These are phyloP conservation scores for Trichosporon sp. DNA, from an alignment of 1,284 basidiomycete genomes.

Conservation along the genomic window DNA sequence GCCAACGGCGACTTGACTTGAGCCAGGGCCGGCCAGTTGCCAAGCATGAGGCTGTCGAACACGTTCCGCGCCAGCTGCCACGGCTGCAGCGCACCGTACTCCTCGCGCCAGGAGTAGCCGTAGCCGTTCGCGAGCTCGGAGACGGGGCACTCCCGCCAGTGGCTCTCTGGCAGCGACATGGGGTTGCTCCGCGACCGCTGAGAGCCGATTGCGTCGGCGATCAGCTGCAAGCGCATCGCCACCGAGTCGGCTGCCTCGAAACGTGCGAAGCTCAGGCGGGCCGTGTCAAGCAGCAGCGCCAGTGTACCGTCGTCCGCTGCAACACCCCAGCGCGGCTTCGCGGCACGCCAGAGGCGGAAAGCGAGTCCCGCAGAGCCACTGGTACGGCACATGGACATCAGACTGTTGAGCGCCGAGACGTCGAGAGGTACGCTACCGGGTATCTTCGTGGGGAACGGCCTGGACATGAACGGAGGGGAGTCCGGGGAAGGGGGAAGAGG, in stretches of 20 bases:
- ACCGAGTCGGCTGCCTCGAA: constrained; percentile 18
- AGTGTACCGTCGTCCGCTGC: constrained; percentile 32
- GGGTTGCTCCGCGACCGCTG: not conserved
- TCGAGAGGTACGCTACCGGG: constrained; percentile 26
- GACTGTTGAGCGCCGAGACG: constrained; percentile 30
- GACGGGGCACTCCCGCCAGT: not conserved
- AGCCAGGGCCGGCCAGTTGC: constrained; percentile 38
- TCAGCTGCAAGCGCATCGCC: constrained; percentile 22
- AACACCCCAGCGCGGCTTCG: constrained; percentile 38
- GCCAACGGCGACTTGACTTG: constrained; percentile 31
- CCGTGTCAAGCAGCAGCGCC: constrained; percentile 30
- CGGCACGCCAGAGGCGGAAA: constrained; percentile 34
- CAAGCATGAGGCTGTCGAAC: constrained; percentile 33
- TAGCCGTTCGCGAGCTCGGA: constrained; percentile 8
- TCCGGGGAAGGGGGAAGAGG: not conserved
- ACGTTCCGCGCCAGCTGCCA: constrained; percentile 33
- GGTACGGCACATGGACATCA: constrained; percentile 27
- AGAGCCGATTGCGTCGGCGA: constrained; percentile 24
- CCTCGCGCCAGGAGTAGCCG: constrained; percentile 20
- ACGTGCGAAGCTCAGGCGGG: constrained; percentile 18
- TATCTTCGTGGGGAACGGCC: not conserved
- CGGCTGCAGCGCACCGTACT: constrained; percentile 21
- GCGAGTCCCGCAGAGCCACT: constrained; percentile 25
- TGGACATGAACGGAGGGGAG: not conserved
- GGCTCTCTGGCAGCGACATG: not conserved